Conservation (phyloP, 2,329 filamentous ascomycete genomes). For the Cercospora sp. region DNA sequence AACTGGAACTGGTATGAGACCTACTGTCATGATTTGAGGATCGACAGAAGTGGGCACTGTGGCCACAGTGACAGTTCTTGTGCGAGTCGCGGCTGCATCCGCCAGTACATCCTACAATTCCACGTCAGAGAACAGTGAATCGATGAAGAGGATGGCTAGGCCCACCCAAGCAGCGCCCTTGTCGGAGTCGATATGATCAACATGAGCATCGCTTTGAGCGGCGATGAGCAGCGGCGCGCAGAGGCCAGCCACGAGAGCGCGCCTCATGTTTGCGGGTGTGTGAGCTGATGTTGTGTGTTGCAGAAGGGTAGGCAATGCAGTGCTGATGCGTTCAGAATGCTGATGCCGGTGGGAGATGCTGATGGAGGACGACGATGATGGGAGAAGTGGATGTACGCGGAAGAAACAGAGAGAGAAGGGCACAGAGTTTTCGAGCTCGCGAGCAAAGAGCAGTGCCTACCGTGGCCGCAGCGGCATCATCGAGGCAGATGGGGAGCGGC, state of each 20-base stretch:
- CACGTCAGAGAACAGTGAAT: not conserved
- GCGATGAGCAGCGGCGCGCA: not conserved
- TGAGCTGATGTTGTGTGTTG: not conserved
- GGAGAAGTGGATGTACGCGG: not conserved
- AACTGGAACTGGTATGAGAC: constrained; percentile 7
- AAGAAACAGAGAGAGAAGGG: constrained; percentile 6
- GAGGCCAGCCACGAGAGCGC: not conserved
- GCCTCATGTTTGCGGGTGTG: not conserved
- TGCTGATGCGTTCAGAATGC: not conserved
- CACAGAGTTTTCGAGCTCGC: not conserved
- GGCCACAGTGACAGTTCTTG: not conserved
- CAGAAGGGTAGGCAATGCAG: not conserved
- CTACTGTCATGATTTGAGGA: not conserved
- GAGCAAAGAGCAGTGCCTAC: not conserved
- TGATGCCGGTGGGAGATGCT: not conserved
- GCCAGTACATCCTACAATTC: not conserved
- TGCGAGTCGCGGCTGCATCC: not conserved
- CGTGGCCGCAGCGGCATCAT: not conserved
- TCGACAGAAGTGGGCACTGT: not conserved
- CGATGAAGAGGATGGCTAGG: not conserved
- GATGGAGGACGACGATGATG: constrained; percentile 9
- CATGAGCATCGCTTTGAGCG: not conserved
- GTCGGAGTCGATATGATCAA: not conserved
- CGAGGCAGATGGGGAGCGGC: not conserved
- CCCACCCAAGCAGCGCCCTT: not conserved